Evolutionary conservation across 257 asterid genomes (phyloP).

Genomic region (Gentiana macrophylla): DNA sequence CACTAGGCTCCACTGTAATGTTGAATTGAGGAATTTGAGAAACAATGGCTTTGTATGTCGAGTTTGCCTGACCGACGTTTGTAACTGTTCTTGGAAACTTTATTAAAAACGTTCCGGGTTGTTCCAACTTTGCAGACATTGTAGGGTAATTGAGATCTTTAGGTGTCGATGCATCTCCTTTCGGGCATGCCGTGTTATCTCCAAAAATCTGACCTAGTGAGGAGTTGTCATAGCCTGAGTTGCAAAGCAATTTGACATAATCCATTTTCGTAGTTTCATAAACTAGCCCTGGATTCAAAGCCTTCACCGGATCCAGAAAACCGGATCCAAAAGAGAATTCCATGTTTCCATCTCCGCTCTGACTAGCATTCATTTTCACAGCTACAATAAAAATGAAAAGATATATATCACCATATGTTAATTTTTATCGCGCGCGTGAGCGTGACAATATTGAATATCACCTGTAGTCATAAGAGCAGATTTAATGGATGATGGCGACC

Average conservation of each 20-base stretch:
- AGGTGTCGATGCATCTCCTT: background rate
- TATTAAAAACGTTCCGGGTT: background rate
- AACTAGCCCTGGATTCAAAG: conserved; percentile 6
- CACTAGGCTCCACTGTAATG: background rate
- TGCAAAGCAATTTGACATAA: conserved; percentile 5
- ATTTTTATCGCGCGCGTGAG: no score
- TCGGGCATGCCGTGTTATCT: background rate
- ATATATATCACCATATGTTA: no score
- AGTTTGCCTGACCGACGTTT: no score
- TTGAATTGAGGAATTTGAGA: background rate
- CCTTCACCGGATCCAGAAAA: conserved; percentile 5
- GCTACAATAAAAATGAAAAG: background rate
- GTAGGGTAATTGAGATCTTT: conserved; percentile 12
- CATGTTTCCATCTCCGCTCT: background rate
- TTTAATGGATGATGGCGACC: conserved; percentile 13
- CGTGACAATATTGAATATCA: background rate
- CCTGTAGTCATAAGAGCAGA: conserved; percentile 16
- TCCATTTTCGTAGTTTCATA: conserved; percentile 3
- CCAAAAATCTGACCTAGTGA: background rate
- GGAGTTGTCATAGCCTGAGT: background rate
- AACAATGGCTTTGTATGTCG: no score
- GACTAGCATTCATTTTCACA: background rate
- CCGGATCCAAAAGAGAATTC: conserved; percentile 3
- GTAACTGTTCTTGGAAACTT: conserved; percentile 2
- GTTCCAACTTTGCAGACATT: conserved; percentile 1